These are phyloP conservation scores for Penicillium roqueforti DNA, from an alignment of 495 filamentous ascomycete species.

Conservation along the genomic window DNA sequence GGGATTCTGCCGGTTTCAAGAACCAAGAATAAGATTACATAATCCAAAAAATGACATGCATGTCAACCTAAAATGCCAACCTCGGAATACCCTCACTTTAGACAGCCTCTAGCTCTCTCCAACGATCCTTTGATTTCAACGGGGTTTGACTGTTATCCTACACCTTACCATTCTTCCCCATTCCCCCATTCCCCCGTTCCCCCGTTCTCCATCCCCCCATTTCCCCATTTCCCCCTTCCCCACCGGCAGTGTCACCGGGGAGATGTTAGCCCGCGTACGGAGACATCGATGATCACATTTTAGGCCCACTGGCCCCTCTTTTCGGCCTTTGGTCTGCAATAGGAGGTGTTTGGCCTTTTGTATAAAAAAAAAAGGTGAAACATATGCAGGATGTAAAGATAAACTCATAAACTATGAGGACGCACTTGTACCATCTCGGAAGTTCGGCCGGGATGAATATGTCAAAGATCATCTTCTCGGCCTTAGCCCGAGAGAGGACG, in stretches of 20 bases:
- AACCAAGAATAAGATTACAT: too few relatives aligned
- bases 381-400: neutral
- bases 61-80: too few relatives aligned
- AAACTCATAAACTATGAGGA: neutral
- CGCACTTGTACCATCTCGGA: neutral
- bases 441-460: neutral
- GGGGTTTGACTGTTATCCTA: too few relatives aligned
- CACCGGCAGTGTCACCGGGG: neutral
- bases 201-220: too few relatives aligned
- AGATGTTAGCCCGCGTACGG: neutral
- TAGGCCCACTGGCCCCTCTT: neutral
- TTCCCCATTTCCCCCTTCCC: too few relatives aligned
- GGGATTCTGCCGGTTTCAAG: too few relatives aligned
- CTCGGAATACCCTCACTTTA: too few relatives aligned
- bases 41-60: too few relatives aligned
- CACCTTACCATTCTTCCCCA: too few relatives aligned
- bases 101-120: too few relatives aligned
- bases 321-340: neutral
- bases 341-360: neutral
- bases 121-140: too few relatives aligned
- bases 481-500: neutral
- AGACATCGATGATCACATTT: constrained; percentile 1
- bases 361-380: neutral
- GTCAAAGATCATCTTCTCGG: neutral
- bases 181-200: too few relatives aligned